Evolutionary conservation across 164 flowering plant genomes (phyloP).

Genomic region (Aristolochia fimbriata): DNA sequence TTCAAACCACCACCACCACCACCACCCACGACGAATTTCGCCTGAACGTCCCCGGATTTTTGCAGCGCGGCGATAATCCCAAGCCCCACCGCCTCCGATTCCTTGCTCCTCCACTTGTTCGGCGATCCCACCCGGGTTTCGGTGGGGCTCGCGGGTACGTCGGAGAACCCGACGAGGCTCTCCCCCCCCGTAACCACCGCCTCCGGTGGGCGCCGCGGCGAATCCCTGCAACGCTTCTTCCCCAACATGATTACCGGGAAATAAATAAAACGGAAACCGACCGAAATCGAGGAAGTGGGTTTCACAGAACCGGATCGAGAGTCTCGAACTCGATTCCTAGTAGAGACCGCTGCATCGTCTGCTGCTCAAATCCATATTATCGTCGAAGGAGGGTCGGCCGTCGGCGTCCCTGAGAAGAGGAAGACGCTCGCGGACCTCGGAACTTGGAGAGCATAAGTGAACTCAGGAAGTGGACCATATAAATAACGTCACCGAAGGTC

Average conservation of each 20-base stretch:
- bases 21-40: constrained; percentile 18
- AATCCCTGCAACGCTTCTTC: constrained; percentile 18
- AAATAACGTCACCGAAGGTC: too few relatives aligned
- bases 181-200: constrained; percentile 10
- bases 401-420: too few relatives aligned
- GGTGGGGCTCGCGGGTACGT: constrained; percentile 22
- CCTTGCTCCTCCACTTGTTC: constrained; percentile 19
- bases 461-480: too few relatives aligned
- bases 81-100: constrained; percentile 27
- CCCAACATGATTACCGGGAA: constrained; percentile 19
- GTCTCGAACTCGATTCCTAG: too few relatives aligned
- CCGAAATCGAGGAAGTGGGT: too few relatives aligned
- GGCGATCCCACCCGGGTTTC: constrained; percentile 21
- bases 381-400: too few relatives aligned
- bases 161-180: constrained; percentile 4
- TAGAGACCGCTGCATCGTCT: too few relatives aligned
- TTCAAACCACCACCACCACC: constrained; percentile 15
- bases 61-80: constrained; percentile 43
- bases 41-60: constrained; percentile 23
- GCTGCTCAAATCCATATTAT: too few relatives aligned
- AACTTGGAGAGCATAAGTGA: too few relatives aligned
- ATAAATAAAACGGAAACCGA: too few relatives aligned
- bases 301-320: too few relatives aligned
- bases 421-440: too few relatives aligned
- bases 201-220: constrained; percentile 19